These are phyloP conservation scores for Penicillium pancosmium DNA, from an alignment of 495 filamentous ascomycete genomes.

Conservation along the genomic window DNA sequence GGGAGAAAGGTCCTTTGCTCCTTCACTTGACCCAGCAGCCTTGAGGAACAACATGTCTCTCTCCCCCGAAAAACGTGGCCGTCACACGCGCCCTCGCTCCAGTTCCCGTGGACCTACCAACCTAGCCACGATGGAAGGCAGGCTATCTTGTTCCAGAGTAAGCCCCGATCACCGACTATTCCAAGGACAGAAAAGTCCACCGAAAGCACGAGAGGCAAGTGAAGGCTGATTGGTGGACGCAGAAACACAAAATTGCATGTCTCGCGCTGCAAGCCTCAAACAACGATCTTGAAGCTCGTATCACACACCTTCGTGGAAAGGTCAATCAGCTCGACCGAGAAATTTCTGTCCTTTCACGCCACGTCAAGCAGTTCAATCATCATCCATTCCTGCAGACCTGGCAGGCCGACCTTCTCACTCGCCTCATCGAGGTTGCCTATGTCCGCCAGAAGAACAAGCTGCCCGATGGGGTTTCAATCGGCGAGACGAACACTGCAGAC, in stretches of 20 bases:
- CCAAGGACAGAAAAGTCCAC: neutral
- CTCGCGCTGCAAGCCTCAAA: slow-evolving; percentile 23
- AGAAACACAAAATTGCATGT: slow-evolving; percentile 9
- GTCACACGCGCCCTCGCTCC: slow-evolving; percentile 3
- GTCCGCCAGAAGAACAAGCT: slow-evolving; percentile 28
- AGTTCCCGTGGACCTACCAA: slow-evolving; percentile 1
- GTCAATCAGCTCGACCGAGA: slow-evolving; percentile 30
- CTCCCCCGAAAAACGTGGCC: neutral
- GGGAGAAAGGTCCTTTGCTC: no score
- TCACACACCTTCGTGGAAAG: slow-evolving; percentile 27
- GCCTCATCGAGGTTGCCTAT: slow-evolving; percentile 41
- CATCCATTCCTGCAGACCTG: slow-evolving; percentile 37
- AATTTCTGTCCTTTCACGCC: slow-evolving; percentile 30
- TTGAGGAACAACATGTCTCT: neutral
- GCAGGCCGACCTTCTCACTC: slow-evolving; percentile 44
- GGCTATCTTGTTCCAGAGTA: neutral
- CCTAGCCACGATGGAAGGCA: neutral
- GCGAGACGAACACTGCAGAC: slow-evolving; percentile 15
- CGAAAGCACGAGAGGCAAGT: neutral
- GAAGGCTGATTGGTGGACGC: neutral
- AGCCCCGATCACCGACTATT: neutral
- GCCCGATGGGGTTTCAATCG: slow-evolving; percentile 23
- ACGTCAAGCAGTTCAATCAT: slow-evolving; percentile 29
- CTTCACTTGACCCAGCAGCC: neutral
- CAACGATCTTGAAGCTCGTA: slow-evolving; percentile 26